Evolutionary conservation across 2,329 filamentous ascomycete genomes (phyloP).

Genomic region (Teratosphaeria pseudoeucalypti): DNA sequence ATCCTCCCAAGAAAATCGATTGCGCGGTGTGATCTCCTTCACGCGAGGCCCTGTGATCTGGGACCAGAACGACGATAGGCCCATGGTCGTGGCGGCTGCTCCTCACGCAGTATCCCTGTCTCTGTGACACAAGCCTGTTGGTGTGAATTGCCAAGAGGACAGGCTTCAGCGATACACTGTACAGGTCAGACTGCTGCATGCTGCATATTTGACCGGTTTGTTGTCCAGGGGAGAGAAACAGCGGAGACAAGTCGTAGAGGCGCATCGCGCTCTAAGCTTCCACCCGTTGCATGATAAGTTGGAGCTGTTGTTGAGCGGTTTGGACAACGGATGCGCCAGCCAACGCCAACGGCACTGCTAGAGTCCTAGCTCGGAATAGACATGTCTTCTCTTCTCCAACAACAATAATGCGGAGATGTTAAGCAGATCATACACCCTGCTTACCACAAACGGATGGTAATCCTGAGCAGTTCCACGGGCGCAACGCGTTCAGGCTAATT

Average conservation of each 20-base stretch:
- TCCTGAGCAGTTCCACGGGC: background rate
- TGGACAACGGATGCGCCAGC: background rate
- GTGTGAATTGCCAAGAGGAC: background rate
- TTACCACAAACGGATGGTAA: background rate
- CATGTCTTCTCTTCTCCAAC: background rate
- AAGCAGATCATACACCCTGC: background rate
- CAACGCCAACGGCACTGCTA: background rate
- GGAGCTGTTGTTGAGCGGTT: background rate
- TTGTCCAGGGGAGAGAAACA: background rate
- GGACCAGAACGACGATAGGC: conserved; percentile 5
- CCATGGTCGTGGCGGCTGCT: conserved; percentile 1
- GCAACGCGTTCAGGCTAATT: background rate
- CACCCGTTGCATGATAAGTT: background rate
- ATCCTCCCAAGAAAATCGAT: conserved; percentile 3
- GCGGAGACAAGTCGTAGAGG: background rate
- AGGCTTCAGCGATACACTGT: background rate
- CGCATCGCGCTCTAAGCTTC: background rate
- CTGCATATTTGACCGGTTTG: background rate
- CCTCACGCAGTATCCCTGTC: background rate
- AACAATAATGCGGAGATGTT: background rate
- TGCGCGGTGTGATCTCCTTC: conserved; percentile 4
- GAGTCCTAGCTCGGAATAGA: background rate
- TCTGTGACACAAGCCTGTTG: background rate
- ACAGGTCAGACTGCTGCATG: background rate
- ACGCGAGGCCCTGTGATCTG: conserved; percentile 2